Evolutionary conservation across 1,284 basidiomycete genomes (phyloP).

Genomic region (Irpex rosettiformis): DNA sequence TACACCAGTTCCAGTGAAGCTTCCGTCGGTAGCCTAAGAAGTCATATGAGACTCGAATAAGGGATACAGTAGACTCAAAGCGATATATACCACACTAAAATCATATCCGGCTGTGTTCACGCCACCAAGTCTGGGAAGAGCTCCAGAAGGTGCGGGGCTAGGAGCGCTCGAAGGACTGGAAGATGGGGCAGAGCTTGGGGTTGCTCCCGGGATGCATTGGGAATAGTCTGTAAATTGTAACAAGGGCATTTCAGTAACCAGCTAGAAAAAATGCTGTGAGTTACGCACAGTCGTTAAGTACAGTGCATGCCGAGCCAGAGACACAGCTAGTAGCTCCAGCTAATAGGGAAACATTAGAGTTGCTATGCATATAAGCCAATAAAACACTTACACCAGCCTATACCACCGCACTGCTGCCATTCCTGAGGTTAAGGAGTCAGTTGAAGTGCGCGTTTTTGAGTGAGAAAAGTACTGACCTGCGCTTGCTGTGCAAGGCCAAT

Average conservation of each 20-base stretch:
- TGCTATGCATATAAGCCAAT: background rate
- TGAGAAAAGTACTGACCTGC: conserved; percentile 6
- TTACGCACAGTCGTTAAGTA: conserved; percentile 25
- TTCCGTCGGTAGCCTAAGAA: conserved; percentile 36
- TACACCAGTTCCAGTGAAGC: conserved; percentile 36
- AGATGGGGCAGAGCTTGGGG: conserved; percentile 17
- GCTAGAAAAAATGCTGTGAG: background rate
- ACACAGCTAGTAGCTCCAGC: conserved; percentile 22
- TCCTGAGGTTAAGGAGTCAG: conserved; percentile 12
- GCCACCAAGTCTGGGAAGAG: conserved; percentile 37
- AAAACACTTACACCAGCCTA: conserved; percentile 16
- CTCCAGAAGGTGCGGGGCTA: conserved; percentile 10
- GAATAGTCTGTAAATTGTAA: conserved; percentile 28
- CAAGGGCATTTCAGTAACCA: background rate
- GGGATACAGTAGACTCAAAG: background rate
- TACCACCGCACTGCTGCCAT: conserved; percentile 24
- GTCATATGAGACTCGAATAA: background rate
- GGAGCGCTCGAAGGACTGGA: background rate
- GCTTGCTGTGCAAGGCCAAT: conserved; percentile 20
- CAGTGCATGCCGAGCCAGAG: conserved; percentile 29
- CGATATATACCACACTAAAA: conserved; percentile 28
- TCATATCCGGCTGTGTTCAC: conserved; percentile 38
- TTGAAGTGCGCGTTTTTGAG: background rate
- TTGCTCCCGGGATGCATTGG: conserved; percentile 30
- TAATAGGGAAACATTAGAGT: background rate